Evolutionary conservation across 306 rosid species (phyloP).

Genomic region (Lathyrus oleraceus): DNA sequence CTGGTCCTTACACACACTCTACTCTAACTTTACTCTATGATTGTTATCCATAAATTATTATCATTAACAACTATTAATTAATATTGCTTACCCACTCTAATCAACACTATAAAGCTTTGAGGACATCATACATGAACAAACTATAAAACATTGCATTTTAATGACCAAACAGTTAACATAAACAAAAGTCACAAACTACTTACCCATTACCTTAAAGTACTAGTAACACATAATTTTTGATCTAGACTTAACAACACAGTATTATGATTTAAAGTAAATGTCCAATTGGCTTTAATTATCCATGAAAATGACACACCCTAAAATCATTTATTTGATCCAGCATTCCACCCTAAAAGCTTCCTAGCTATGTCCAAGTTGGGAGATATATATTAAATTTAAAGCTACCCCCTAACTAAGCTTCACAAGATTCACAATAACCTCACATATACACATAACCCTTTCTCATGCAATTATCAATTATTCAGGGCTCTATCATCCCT

Average conservation of each 20-base stretch:
- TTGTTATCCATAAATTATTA: neutral
- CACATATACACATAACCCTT: constrained; percentile 15
- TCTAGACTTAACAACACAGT: too few species aligned
- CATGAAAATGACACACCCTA: constrained; percentile 38
- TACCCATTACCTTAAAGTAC: neutral
- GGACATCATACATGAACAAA: constrained; percentile 3
- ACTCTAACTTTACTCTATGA: neutral
- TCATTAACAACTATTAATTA: neutral
- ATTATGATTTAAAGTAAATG: neutral
- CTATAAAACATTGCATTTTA: constrained; percentile 21
- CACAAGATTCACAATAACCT: constrained; percentile 28
- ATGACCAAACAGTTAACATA: constrained; percentile 12
- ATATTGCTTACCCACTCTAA: neutral
- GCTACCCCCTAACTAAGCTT: constrained; percentile 28
- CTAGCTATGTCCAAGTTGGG: constrained; percentile 29
- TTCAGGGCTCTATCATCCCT: neutral
- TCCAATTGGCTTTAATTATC: neutral
- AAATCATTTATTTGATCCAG: constrained; percentile 28
- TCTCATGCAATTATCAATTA: neutral
- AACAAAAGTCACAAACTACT: neutral
- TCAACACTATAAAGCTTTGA: neutral
- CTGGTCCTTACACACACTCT: constrained; percentile 1
- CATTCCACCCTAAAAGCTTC: constrained; percentile 37
- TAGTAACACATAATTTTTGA: neutral
- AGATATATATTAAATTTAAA: neutral